Conservation (phyloP, 495 filamentous ascomycete species). For the Emericellopsis terricola region DNA sequence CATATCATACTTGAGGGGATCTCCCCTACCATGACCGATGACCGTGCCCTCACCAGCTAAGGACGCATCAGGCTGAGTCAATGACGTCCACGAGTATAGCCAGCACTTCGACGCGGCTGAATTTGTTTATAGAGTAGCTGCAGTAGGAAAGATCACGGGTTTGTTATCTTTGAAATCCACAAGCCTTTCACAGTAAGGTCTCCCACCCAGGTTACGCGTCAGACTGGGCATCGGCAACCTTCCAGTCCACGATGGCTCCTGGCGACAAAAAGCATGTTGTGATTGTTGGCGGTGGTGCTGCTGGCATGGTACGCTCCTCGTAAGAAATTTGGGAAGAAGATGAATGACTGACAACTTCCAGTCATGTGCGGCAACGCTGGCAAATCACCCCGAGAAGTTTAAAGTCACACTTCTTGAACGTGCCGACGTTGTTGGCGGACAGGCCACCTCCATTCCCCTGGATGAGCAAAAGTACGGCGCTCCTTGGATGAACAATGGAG, state of each 20-base stretch:
- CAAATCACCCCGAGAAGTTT: conserved; percentile 57
- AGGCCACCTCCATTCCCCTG: conserved; percentile 61
- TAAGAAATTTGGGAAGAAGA: not conserved
- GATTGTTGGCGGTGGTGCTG: conserved; percentile 37
- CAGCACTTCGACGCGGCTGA: too few species aligned
- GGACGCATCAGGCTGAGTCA: not conserved
- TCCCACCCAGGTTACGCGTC: not conserved
- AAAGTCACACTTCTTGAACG: conserved; percentile 58
- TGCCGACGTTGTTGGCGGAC: conserved; percentile 52
- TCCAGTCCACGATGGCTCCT: too few species aligned
- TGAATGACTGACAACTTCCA: conserved; percentile 8
- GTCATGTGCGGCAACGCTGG: conserved; percentile 60
- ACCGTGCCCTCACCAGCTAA: too few species aligned
- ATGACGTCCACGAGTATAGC: conserved; percentile 1
- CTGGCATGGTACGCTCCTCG: conserved; percentile 29
- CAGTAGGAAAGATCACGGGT: too few species aligned
- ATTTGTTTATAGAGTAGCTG: not conserved
- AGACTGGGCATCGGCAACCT: too few species aligned
- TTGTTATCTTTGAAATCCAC: not conserved
- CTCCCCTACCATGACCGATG: too few species aligned
- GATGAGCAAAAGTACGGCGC: conserved; percentile 49
- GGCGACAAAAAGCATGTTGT: too few species aligned
- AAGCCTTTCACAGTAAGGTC: not conserved
- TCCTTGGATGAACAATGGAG: conserved; percentile 69
- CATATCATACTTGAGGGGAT: too few species aligned